These are phyloP conservation scores for Zygnema cylindricum DNA, from an alignment of 139 green algal species.

Conservation along the genomic window DNA sequence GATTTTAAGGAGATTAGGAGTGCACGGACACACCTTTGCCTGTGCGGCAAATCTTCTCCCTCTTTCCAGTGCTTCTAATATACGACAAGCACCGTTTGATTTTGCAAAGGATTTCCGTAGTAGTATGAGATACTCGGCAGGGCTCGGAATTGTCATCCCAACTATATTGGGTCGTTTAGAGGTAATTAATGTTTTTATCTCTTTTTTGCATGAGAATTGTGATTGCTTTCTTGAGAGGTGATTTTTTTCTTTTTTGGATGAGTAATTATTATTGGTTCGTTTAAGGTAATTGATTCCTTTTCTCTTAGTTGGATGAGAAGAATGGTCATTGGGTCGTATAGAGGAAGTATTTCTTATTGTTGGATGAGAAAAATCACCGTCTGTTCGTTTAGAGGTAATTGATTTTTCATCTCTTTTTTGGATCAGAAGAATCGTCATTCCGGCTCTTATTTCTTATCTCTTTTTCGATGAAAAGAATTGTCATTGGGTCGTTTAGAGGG, in stretches of 20 bases:
- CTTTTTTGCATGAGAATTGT: constrained; percentile 1
- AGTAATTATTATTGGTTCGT: background rate
- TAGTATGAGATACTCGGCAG: constrained; percentile 19
- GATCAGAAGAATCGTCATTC: background rate
- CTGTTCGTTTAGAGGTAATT: no score
- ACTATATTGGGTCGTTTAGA: constrained; percentile 49
- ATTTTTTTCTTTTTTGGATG: background rate
- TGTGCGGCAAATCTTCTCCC: constrained; percentile 35
- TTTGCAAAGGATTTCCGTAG: constrained; percentile 21
- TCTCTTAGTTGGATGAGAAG: background rate
- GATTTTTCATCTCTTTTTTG: no score
- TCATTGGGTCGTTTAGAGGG: no score
- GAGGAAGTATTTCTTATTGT: background rate
- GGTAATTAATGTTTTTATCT: constrained; percentile 21
- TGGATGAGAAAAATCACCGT: background rate
- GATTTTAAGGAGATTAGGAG: background rate
- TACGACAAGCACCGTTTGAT: background rate
- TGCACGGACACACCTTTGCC: constrained; percentile 50
- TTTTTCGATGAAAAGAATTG: no score
- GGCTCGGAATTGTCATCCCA: constrained; percentile 39
- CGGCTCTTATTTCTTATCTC: background rate
- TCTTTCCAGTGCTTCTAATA: background rate
- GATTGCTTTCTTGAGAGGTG: background rate
- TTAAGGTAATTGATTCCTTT: background rate
- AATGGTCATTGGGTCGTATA: background rate